Percentiles rank a stretch among this genome's conserved stretches.
These are phyloP conservation scores for Calonectria pauciramosa DNA, from an alignment of 2,329 filamentous ascomycete species.

Conservation along the genomic window DNA sequence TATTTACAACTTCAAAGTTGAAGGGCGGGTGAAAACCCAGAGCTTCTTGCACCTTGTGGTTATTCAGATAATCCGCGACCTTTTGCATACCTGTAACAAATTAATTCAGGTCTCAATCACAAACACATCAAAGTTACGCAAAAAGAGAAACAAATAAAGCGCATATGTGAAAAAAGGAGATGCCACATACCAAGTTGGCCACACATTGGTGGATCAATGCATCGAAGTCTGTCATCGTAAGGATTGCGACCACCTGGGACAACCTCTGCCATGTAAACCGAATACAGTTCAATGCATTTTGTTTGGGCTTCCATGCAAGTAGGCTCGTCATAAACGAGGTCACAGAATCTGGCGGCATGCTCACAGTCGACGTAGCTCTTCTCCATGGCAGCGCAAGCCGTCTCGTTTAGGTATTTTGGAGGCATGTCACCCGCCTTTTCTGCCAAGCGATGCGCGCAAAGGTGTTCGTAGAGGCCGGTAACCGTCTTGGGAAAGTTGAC, in stretches of 20 bases:
- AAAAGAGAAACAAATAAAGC: background rate
- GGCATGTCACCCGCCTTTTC: background rate
- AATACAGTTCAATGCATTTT: background rate
- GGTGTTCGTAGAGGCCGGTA: background rate
- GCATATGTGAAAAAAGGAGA: background rate
- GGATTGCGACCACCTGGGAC: background rate
- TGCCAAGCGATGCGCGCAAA: background rate
- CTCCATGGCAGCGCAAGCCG: background rate
- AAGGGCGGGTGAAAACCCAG: background rate
- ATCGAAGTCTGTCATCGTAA: background rate
- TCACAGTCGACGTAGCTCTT: background rate
- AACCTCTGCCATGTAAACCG: background rate
- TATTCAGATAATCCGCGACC: background rate
- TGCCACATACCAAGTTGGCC: background rate
- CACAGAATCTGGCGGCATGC: background rate
- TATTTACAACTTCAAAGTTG: background rate
- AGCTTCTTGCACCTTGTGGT: background rate
- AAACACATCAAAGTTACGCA: accelerated
- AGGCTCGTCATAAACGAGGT: background rate
- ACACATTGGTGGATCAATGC: background rate
- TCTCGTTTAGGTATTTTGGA: background rate
- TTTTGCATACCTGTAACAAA: background rate
- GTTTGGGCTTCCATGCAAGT: background rate
- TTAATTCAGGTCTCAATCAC: background rate
- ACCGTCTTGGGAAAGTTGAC: background rate